A percentile compares a stretch with the other conserved stretches of the same genome.
Conservation (phyloP, 169 alveolate species). For the Eimeria zaria region DNA sequence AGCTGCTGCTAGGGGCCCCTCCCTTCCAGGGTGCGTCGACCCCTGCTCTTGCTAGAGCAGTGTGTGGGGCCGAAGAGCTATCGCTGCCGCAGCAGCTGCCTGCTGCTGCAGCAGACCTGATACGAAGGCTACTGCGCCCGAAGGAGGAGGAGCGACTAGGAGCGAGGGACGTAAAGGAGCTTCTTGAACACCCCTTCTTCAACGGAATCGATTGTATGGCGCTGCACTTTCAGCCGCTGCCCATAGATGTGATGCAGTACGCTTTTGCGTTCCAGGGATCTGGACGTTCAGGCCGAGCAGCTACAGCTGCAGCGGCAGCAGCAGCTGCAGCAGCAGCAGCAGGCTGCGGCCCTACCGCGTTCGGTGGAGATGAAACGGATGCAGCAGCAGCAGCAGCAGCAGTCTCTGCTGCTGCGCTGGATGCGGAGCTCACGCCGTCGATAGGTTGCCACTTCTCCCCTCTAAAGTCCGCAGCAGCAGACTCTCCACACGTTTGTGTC, state of each 20-base stretch:
- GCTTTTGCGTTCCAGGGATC: slow-evolving; percentile 39
- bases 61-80: slow-evolving; percentile 32
- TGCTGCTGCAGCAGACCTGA: slow-evolving; percentile 59
- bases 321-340: not conserved
- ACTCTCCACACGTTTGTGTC: not conserved
- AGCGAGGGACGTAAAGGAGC: slow-evolving; percentile 15
- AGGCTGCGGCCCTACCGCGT: not conserved
- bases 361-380: not conserved
- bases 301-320: slow-evolving; percentile 22
- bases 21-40: slow-evolving; percentile 25
- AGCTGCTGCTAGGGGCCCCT: slow-evolving; percentile 60
- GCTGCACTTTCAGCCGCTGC: slow-evolving; percentile 12
- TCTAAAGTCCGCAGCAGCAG: slow-evolving; percentile 24
- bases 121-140: slow-evolving; percentile 16
- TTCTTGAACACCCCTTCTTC: slow-evolving; percentile 44
- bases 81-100: slow-evolving; percentile 63
- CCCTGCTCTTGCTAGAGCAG: slow-evolving; percentile 29
- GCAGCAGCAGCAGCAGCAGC: slow-evolving; percentile 30
- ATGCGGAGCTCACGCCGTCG: slow-evolving; percentile 27
- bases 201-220: slow-evolving; percentile 48
- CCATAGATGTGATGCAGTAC: slow-evolving; percentile 38
- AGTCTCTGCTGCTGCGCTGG: slow-evolving; percentile 48
- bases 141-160: slow-evolving; percentile 57
- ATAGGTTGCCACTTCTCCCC: slow-evolving; percentile 22
- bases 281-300: not conserved